Conservation (phyloP, 768 basidiomycete species). For the Mycena rebaudengoi region DNA sequence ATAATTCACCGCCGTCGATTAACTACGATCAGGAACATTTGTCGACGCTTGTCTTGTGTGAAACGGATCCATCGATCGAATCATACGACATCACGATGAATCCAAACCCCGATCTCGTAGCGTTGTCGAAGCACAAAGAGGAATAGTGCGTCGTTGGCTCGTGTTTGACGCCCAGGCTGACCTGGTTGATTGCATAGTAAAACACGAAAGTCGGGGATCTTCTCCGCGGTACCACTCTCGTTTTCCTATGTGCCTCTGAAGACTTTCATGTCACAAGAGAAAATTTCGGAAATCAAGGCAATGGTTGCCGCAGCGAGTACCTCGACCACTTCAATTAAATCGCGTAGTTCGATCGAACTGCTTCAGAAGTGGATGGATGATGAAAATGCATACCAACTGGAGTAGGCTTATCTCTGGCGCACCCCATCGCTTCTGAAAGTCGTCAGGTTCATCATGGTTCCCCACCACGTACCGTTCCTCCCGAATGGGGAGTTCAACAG, state of each 20-base stretch:
- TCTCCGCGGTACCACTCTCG: not conserved
- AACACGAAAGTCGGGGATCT: not conserved
- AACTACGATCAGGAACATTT: not conserved
- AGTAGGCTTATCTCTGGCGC: no score
- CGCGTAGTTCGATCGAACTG: not conserved
- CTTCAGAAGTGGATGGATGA: slow-evolving; percentile 4
- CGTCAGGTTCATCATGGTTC: not conserved
- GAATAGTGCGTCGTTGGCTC: not conserved
- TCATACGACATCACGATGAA: not conserved
- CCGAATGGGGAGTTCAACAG: not conserved
- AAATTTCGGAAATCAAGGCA: not conserved
- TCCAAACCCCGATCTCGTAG: not conserved
- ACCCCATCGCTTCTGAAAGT: no score
- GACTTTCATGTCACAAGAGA: not conserved
- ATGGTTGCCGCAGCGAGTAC: not conserved
- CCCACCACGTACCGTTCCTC: not conserved
- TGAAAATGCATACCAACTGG: not conserved
- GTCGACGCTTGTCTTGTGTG: not conserved
- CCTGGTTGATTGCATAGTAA: not conserved
- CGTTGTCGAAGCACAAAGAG: not conserved
- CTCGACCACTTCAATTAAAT: not conserved
- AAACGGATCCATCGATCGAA: not conserved
- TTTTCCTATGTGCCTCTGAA: not conserved
- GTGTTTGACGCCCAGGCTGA: not conserved
- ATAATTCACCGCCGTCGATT: no score